Evolutionary conservation across 192 early-diverging fungal genomes (phyloP).

Genomic region (Entomortierella chlamydospora): DNA sequence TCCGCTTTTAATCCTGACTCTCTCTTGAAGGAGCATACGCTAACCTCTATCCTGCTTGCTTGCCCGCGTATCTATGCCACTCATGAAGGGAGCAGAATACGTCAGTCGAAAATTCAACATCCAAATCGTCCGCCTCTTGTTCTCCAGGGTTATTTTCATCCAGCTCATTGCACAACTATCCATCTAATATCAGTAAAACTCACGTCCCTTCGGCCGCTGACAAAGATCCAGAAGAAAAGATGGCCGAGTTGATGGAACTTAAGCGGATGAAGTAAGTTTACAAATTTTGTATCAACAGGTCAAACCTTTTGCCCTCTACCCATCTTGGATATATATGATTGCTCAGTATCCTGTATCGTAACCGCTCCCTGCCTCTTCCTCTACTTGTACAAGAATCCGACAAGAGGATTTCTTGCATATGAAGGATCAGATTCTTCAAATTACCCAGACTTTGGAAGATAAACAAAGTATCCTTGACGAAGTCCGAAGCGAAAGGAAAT

Average conservation of each 20-base stretch:
- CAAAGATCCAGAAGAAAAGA: conserved; percentile 40
- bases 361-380: too few relatives aligned
- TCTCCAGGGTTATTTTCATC: background rate
- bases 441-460: conserved; percentile 29
- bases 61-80: background rate
- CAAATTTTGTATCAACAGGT: too few relatives aligned
- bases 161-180: background rate
- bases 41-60: too few relatives aligned
- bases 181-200: background rate
- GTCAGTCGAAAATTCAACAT: too few relatives aligned
- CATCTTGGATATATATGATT: too few relatives aligned
- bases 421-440: conserved; percentile 33
- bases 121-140: too few relatives aligned
- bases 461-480: conserved; percentile 39
- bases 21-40: too few relatives aligned
- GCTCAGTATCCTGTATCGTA: too few relatives aligned
- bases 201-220: background rate
- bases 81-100: background rate
- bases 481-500: conserved; percentile 32
- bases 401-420: conserved; percentile 42
- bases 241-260: conserved; percentile 37
- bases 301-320: too few relatives aligned
- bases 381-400: conserved; percentile 39
- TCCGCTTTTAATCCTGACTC: too few relatives aligned
- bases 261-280: conserved; percentile 36